Percentiles rank a stretch among this genome's conserved stretches.
Evolutionary conservation across 2,329 filamentous ascomycete species (phyloP).

Genomic region (Pyrenochaeta sp.): DNA sequence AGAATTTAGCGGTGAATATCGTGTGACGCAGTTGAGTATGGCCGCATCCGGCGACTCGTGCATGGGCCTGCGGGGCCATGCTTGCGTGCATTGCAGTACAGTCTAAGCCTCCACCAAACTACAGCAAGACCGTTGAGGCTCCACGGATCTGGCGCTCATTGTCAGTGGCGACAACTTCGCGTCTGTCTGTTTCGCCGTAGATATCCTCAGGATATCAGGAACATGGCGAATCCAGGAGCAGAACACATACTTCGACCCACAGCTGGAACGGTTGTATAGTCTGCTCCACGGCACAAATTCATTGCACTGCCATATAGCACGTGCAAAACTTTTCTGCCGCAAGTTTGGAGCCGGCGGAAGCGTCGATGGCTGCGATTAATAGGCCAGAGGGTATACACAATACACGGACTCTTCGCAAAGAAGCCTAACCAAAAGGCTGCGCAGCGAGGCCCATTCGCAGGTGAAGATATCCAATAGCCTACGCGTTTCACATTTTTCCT

Average conservation of each 20-base stretch:
- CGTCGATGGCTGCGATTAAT: background rate
- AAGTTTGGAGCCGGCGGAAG: background rate
- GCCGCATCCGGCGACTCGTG: background rate
- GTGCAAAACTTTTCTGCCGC: background rate
- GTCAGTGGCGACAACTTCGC: background rate
- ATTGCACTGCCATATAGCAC: background rate
- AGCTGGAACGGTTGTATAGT: background rate
- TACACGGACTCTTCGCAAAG: background rate
- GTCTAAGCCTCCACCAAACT: background rate
- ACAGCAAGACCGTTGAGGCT: background rate
- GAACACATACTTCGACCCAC: background rate
- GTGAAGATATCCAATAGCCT: background rate
- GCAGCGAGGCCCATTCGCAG: background rate
- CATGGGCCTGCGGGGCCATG: background rate
- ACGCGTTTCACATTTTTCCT: background rate
- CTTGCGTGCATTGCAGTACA: background rate
- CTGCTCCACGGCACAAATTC: background rate
- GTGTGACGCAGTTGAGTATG: background rate
- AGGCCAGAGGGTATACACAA: background rate
- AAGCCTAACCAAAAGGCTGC: background rate
- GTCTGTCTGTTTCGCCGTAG: background rate
- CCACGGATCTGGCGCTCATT: background rate
- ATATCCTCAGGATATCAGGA: background rate
- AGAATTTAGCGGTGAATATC: background rate
- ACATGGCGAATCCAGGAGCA: background rate